These are phyloP conservation scores for Dorcoceras hygrometricum DNA, from an alignment of 257 asterid species.

Conservation along the genomic window DNA sequence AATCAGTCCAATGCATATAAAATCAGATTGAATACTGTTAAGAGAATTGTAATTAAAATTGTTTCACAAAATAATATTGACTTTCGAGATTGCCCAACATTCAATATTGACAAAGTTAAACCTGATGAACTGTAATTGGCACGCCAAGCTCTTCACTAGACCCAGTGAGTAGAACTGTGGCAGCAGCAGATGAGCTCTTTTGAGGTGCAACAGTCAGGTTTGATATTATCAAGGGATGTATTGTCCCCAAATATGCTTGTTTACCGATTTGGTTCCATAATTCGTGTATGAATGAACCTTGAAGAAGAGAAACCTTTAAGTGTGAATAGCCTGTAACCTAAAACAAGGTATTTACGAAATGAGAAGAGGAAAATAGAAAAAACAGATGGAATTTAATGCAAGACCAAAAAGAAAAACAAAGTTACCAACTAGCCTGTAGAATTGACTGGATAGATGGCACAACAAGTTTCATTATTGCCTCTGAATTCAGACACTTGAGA, in stretches of 20 bases:
- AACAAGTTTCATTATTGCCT: slow-evolving; percentile 56
- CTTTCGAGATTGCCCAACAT: slow-evolving; percentile 16
- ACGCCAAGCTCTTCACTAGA: slow-evolving; percentile 96
- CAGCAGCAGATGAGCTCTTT: slow-evolving; percentile 76
- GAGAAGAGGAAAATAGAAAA: slow-evolving; percentile 22
- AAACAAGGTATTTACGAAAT: slow-evolving; percentile 27
- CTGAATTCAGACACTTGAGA: slow-evolving; percentile 58
- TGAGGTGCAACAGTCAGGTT: slow-evolving; percentile 68
- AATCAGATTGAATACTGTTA: not conserved
- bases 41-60: slow-evolving; percentile 6
- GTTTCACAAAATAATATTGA: not conserved
- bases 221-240: slow-evolving; percentile 84
- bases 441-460: slow-evolving; percentile 84
- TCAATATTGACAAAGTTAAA: slow-evolving; percentile 24
- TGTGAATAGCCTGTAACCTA: slow-evolving; percentile 80
- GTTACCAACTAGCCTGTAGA: slow-evolving; percentile 65
- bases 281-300: slow-evolving; percentile 94
- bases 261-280: slow-evolving; percentile 79
- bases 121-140: slow-evolving; percentile 96
- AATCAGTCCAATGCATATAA: not conserved
- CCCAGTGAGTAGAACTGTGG: slow-evolving; percentile 85
- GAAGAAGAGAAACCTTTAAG: slow-evolving; percentile 96
- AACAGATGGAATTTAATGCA: slow-evolving; percentile 12
- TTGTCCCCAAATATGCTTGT: slow-evolving; percentile 69
- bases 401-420: slow-evolving; percentile 22